These are phyloP conservation scores for Wickerhamiella spandovensis DNA, from an alignment of 805 yeast species.

Conservation along the genomic window DNA sequence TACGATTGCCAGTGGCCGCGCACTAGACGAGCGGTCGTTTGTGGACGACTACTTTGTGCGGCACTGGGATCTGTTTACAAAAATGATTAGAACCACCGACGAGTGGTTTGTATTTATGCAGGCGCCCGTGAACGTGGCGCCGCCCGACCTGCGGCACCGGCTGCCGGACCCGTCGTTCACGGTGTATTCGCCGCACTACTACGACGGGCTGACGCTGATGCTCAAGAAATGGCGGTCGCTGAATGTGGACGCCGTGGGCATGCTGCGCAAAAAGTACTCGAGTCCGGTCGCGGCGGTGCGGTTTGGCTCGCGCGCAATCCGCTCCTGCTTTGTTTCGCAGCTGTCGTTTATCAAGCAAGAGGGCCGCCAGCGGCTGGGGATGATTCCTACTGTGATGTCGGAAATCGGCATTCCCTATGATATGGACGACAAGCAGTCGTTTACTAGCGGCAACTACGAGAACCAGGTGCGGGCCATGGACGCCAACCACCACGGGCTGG, in stretches of 20 bases:
- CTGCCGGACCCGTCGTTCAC: conserved; percentile 29
- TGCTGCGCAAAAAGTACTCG: conserved; percentile 61
- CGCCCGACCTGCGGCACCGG: conserved; percentile 54
- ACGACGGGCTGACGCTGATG: conserved; percentile 90
- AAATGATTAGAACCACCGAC: conserved; percentile 33
- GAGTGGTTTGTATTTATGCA: conserved; percentile 51
- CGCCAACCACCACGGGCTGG: conserved; percentile 67
- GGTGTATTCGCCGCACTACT: conserved; percentile 77
- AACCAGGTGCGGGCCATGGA: conserved; percentile 76
- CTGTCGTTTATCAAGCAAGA: conserved; percentile 54
- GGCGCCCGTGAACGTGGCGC: conserved; percentile 66
- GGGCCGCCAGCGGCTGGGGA: conserved; percentile 47
- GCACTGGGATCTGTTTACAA: conserved; percentile 41
- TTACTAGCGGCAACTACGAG: conserved; percentile 46
- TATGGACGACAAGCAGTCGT: conserved; percentile 74
- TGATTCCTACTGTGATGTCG: conserved; percentile 64
- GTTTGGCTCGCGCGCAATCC: conserved; percentile 63
- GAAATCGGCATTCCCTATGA: conserved; percentile 98
- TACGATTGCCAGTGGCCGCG: conserved; percentile 1
- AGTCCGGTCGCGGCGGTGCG: conserved; percentile 59
- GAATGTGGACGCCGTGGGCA: conserved; percentile 83
- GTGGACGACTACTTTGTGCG: conserved; percentile 51
- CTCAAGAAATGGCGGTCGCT: conserved; percentile 73
- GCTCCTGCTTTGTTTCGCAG: conserved; percentile 60
- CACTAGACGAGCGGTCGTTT: conserved; percentile 23